phyloP scores from a whole-genome alignment of 148 eudicot species.

The Vaccinium darrowii region DNA sequence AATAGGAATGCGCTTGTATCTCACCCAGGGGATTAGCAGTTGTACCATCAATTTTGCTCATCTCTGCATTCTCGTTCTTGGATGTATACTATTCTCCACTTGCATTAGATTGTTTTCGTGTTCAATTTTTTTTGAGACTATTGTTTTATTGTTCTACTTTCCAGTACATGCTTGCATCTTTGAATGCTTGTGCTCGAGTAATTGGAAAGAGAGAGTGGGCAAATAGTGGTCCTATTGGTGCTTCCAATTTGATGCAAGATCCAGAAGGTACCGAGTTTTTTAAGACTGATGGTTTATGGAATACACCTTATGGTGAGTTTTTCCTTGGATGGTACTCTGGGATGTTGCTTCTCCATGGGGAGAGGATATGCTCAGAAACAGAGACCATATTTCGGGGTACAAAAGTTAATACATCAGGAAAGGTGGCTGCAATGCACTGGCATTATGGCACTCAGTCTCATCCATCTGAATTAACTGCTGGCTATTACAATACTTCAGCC shows the following conservation, averaged over 20 bases:
- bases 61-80: neutral
- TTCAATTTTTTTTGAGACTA: neutral
- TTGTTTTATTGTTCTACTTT: constrained; percentile 12
- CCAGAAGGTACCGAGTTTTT: constrained; percentile 43
- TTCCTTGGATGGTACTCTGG: constrained; percentile 56
- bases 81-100: neutral
- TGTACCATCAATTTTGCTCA: constrained; percentile 7
- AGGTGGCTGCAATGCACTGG: constrained; percentile 49
- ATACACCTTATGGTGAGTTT: constrained; percentile 45
- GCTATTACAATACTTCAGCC: constrained; percentile 40
- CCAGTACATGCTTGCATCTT: constrained; percentile 52
- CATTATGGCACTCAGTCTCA: constrained; percentile 42
- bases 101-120: neutral
- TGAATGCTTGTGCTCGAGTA: constrained; percentile 35
- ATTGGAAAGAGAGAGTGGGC: constrained; percentile 42
- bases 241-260: constrained; percentile 37
- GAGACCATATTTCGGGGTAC: constrained; percentile 40
- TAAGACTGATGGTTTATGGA: constrained; percentile 36
- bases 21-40: neutral
- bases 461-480: constrained; percentile 49
- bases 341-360: constrained; percentile 50
- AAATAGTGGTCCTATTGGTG: constrained; percentile 38
- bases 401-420: constrained; percentile 38
- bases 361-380: constrained; percentile 41
- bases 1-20: neutral